These are phyloP conservation scores for Tricholoma sp. DNA, from an alignment of 768 basidiomycete genomes.

Conservation along the genomic window DNA sequence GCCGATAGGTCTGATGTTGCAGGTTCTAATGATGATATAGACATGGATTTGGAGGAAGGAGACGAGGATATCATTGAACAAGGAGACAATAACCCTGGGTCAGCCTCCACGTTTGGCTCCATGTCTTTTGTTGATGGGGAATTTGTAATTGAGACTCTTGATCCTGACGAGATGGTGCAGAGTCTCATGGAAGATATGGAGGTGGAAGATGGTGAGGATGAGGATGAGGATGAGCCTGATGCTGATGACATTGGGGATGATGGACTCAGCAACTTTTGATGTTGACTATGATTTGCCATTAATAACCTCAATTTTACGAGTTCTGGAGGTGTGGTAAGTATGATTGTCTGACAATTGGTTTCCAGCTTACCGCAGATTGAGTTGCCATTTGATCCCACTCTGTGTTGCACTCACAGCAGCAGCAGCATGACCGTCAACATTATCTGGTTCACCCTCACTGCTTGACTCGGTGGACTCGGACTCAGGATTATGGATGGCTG, in stretches of 20 bases:
- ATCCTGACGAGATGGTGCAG: neutral
- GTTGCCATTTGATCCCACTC: neutral
- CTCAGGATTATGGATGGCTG: neutral
- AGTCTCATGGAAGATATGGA: neutral
- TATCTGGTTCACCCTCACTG: neutral
- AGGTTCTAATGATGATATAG: neutral
- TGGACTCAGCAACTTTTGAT: no score
- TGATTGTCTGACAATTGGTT: neutral
- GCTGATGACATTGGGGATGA: no score
- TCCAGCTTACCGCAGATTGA: neutral
- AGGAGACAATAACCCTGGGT: neutral
- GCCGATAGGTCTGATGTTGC: neutral
- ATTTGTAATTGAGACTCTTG: constrained; percentile 1
- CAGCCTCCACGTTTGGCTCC: neutral
- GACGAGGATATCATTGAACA: neutral
- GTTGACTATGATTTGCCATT: neutral
- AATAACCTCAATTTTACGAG: neutral
- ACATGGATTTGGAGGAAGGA: neutral
- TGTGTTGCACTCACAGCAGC: neutral
- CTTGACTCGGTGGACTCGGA: neutral
- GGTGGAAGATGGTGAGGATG: no score
- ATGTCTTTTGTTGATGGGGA: neutral
- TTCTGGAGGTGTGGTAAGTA: neutral
- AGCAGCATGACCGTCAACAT: neutral
- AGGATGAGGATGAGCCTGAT: no score